Base-by-base conservation (phyloP, 495 filamentous ascomycete genomes). In the Annulohypoxylon maeteangense region DNA sequence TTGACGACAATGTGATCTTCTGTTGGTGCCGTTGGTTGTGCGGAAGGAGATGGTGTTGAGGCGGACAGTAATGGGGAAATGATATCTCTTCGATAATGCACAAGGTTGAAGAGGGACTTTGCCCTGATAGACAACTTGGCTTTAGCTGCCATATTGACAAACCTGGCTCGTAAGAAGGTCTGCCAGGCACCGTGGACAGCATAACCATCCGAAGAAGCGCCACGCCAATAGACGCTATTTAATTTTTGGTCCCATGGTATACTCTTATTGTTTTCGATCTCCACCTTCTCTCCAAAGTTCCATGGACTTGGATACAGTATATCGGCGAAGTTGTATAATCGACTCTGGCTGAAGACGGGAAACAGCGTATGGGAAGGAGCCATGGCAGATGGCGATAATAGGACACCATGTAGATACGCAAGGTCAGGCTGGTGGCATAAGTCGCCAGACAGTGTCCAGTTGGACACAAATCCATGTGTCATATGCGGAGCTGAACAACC, bases 391-490 rank as follows among this genome's bases (percentile, higher is more conserved):
- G 91, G 87, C 0, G 86, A 89, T 48, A 90, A 78, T 75, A 91
- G 82, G 57, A 93, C 85, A 36, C 91, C 90, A 65, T 95, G 92
- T 1, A 94, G 81, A 48, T 88, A 83, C 3, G 88, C 86, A 34
- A 95, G 82, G 70, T 95, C 92, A 0, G 92, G 89, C 69, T 95
- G 92, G 67, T 93, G 90, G 76, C 92, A 95, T 48, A 91, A 81
- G 32, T 91, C 86, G 11, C 84, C 84, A 4, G 90, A 85, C 1
- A 87, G 69, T 2, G 84, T 80, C 87, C 90, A 93, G 72, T 92
- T 83, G 22, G 81, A 78, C 0, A 92, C 82, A 71, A 90, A 93
- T n/a, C 86, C 85, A 16, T 87, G 85, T 8, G 86, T 74, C 7
- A 90, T 91, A 65, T 95, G 92, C 0, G 90, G 89, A 2, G 77